Percentiles rank a stretch among this genome's conserved stretches.
These are phyloP conservation scores for Kodamaea kaohsiungensis DNA, from an alignment of 805 yeast genomes.

Conservation along the genomic window DNA sequence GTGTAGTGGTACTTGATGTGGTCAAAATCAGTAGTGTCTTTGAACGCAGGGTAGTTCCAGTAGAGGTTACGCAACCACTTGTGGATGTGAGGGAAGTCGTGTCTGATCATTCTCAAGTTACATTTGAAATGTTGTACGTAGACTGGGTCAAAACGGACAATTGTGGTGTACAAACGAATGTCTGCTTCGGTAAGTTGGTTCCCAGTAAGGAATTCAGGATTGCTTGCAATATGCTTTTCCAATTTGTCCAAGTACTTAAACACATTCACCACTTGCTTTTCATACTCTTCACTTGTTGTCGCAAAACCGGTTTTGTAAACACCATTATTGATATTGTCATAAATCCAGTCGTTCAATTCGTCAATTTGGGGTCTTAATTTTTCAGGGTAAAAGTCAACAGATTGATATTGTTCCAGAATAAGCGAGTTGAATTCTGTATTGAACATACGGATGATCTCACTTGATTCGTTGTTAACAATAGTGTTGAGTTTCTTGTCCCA, in stretches of 20 bases:
- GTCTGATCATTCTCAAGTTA: conserved; percentile 77
- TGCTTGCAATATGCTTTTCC: conserved; percentile 56
- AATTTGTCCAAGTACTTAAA: conserved; percentile 70
- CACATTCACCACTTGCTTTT: conserved; percentile 59
- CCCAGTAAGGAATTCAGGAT: conserved; percentile 55
- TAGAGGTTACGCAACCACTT: conserved; percentile 81
- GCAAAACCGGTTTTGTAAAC: conserved; percentile 94
- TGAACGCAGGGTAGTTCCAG: conserved; percentile 74
- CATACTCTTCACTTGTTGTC: conserved; percentile 78
- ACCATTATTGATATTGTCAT: conserved; percentile 85
- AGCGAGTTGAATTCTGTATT: conserved; percentile 71
- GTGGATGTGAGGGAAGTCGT: conserved; percentile 75
- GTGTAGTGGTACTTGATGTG: conserved; percentile 94
- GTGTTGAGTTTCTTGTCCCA: conserved; percentile 86
- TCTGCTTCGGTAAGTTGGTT: conserved; percentile 85
- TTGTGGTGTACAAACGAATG: conserved; percentile 81
- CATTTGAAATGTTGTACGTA: conserved; percentile 96
- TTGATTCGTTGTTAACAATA: conserved; percentile 88
- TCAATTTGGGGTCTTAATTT: conserved; percentile 60
- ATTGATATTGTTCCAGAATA: conserved; percentile 48
- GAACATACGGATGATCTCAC: conserved; percentile 85
- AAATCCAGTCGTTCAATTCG: conserved; percentile 77
- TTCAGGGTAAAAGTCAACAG: conserved; percentile 64
- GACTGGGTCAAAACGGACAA: conserved; percentile 88
- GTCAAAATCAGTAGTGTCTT: conserved; percentile 78